Evolutionary conservation across 495 filamentous ascomycete species (phyloP).

Genomic region (Rostrohypoxylon terebratum): DNA sequence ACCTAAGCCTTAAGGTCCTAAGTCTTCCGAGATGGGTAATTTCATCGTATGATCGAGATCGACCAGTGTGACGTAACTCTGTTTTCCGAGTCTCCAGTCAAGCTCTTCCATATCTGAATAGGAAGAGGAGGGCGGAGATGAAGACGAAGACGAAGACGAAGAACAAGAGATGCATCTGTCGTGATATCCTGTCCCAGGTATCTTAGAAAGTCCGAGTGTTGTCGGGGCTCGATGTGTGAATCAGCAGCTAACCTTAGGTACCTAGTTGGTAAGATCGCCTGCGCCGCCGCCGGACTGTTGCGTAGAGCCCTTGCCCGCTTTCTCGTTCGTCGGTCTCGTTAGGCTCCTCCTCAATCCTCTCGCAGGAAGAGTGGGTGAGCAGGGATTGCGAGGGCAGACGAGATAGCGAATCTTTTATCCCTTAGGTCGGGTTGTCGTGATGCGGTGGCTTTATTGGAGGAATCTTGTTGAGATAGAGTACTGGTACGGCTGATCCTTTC

Average conservation of each 20-base stretch:
- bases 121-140: too few species aligned
- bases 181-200: slow-evolving; percentile 26
- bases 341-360: not conserved
- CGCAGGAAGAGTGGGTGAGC: too few species aligned
- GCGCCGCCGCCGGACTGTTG: slow-evolving; percentile 16
- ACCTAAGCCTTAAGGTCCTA: too few species aligned
- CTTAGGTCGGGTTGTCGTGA: not conserved
- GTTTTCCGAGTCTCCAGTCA: slow-evolving; percentile 8
- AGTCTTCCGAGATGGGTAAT: not conserved
- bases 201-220: slow-evolving; percentile 13
- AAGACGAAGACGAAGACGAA: too few species aligned
- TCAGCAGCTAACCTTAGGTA: too few species aligned
- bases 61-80: not conserved
- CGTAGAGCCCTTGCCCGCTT: slow-evolving; percentile 24
- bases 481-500: not conserved
- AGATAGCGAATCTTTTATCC: not conserved
- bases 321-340: slow-evolving; percentile 7
- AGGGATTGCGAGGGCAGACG: not conserved
- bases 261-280: slow-evolving; percentile 25
- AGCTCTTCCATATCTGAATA: slow-evolving; percentile 14
- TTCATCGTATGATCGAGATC: not conserved
- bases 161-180: slow-evolving; percentile 19
- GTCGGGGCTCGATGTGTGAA: slow-evolving; percentile 22
- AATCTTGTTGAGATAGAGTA: not conserved
- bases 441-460: not conserved